phyloP scores from a whole-genome alignment of 2,329 filamentous ascomycete genomes.

The Trichoderma sp. region DNA sequence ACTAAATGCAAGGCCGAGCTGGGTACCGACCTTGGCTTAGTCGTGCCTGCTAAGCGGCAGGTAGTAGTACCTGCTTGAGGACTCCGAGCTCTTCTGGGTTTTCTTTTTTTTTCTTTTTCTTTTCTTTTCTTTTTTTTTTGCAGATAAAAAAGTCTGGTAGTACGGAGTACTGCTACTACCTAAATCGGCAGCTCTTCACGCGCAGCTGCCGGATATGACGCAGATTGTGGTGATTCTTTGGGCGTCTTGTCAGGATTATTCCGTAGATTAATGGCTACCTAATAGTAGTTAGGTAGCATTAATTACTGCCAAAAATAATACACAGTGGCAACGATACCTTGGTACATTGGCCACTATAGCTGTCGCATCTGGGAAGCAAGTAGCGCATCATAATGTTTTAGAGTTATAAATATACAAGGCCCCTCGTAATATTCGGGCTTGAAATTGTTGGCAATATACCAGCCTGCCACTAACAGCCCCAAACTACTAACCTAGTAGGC shows the following conservation, averaged over 20 bases:
- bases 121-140: no score
- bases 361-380: neutral
- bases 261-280: neutral
- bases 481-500: no score
- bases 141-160: no score
- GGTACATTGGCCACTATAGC: neutral
- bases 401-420: neutral
- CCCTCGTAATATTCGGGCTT: neutral
- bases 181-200: neutral
- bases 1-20: neutral
- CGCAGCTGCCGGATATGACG: neutral
- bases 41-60: neutral
- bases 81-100: neutral
- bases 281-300: no score
- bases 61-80: neutral
- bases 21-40: neutral
- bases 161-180: no score
- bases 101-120: no score
- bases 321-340: neutral
- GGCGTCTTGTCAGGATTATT: neutral
- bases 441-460: neutral
- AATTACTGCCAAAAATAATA: neutral
- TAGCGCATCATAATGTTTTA: neutral
- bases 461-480: neutral
- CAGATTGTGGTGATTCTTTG: neutral